These are phyloP conservation scores for Talaromyces adpressus DNA, from an alignment of 495 filamentous ascomycete species.

Conservation along the genomic window DNA sequence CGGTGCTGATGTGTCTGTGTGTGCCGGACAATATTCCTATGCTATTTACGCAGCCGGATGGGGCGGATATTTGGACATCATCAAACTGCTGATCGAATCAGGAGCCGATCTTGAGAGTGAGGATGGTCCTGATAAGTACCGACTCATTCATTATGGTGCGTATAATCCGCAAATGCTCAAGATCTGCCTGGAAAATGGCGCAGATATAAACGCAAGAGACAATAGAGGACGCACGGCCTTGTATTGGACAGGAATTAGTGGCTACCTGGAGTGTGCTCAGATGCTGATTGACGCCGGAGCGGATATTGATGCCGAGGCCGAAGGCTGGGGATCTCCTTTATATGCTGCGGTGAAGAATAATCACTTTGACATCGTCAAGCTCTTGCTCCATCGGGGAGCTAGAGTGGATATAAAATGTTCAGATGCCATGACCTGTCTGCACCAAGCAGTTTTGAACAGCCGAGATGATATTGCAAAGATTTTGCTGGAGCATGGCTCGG, in stretches of 20 bases:
- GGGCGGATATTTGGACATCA: conserved; percentile 8
- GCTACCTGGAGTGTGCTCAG: conserved; percentile 10
- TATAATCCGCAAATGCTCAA: conserved; percentile 7
- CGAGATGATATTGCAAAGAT: not conserved
- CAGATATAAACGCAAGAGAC: conserved; percentile 13
- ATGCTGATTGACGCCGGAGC: conserved; percentile 11
- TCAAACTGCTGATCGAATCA: conserved; percentile 12
- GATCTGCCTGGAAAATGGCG: conserved; percentile 11
- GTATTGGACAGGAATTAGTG: conserved; percentile 13
- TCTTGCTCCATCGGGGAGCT: conserved; percentile 2
- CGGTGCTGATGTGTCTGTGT: conserved; percentile 11
- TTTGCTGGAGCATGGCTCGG: not conserved
- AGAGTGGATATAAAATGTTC: not conserved
- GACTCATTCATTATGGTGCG: conserved; percentile 11
- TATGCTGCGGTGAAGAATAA: conserved; percentile 1
- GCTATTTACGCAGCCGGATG: conserved; percentile 13
- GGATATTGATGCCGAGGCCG: conserved; percentile 2
- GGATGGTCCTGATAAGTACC: conserved; percentile 7
- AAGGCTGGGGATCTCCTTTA: not conserved
- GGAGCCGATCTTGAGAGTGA: conserved; percentile 8
- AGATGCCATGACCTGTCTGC: not conserved
- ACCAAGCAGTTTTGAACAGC: not conserved
- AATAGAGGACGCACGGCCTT: conserved; percentile 12
- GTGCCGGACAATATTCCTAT: conserved; percentile 7
- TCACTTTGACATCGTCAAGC: conserved; percentile 1